Base-by-base conservation (phyloP, 495 filamentous ascomycete genomes). In the Barbatosphaeria neglecta region DNA sequence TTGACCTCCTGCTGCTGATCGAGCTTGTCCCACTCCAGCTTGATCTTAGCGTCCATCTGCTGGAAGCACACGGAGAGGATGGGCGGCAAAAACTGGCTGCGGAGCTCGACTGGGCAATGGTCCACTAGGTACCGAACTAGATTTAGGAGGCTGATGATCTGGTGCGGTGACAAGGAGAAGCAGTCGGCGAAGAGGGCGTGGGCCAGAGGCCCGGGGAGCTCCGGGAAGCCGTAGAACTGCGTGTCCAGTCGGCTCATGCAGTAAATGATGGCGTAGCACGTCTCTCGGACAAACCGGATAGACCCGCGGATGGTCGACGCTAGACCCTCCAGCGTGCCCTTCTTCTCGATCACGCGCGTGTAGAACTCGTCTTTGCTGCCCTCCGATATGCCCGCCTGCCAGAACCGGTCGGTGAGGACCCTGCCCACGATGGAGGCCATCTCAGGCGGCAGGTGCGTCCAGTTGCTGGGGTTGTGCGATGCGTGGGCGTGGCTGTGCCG, bases 301-400 rank as follows among this genome's bases (percentile, higher is more conserved):
- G 90, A 81, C 2, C 88, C 89, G 44, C 92, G 80, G 41, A 97
- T 86, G 0, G 87, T 86, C 1, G 93, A 97, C 7, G 90, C 93
- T 44, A 97, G 83, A 0, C 92, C 92, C 65, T 99, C 92, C 33
- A 95, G 74, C 0, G 89, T 94, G 39, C 75, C 73, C 65, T 87
- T 92, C 28, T 94, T 96, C 20, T 83, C 81, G 9, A 83, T 81
- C 24, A 99, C 89, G 37, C 83, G 77, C 37, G 92, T 86, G 63
- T 95, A 97, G 58, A 99, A 99, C 27, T 95, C 88, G 44, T 97
- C 92, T 54, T 88, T 84, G 53, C 84, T 96, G 22, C 94, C 92
- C 51, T 76, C 84, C 0, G 92, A 96, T 35, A 99, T 99, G 15
- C 92, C 92, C 15, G 90, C 85, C 74, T 99, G 92, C 92, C 92